Conservation (phyloP, 139 green algal species). For the Pseudopediastrum boryanum region DNA sequence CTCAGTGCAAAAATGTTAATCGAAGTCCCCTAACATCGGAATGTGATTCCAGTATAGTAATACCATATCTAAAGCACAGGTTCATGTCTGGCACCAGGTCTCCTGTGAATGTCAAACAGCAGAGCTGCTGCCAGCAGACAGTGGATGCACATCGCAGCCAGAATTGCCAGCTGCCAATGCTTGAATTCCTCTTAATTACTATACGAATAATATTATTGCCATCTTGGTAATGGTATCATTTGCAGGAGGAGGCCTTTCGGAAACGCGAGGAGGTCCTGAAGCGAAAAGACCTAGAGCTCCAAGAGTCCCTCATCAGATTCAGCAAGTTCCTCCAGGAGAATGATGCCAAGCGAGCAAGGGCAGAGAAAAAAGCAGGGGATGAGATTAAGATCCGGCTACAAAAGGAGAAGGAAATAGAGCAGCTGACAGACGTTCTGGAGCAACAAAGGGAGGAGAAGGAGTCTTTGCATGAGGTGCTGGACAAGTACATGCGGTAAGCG, state of each 20-base stretch:
- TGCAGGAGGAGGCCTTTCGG: conserved; percentile 87
- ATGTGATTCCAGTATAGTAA: too few species aligned
- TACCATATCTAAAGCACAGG: too few species aligned
- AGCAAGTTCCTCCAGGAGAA: conserved; percentile 93
- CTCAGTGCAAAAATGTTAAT: too few species aligned
- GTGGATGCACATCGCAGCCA: too few species aligned
- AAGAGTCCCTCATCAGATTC: conserved; percentile 92
- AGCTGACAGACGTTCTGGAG: conserved; percentile 71
- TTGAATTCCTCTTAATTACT: too few species aligned
- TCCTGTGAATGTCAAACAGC: too few species aligned
- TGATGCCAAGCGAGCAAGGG: conserved; percentile 83
- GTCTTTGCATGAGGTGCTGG: conserved; percentile 65
- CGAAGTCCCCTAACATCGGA: too few species aligned
- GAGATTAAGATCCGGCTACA: conserved; percentile 75
- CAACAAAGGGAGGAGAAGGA: conserved; percentile 75
- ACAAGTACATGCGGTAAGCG: conserved; percentile 72
- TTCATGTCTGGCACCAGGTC: too few species aligned
- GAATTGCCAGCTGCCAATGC: too few species aligned
- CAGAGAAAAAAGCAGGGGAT: conserved; percentile 84
- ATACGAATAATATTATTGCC: too few species aligned
- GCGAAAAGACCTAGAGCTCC: conserved; percentile 89
- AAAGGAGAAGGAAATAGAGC: conserved; percentile 85
- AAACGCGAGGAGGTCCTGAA: conserved; percentile 86
- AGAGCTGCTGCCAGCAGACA: too few species aligned
- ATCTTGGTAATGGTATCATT: too few species aligned